phyloP scores from a whole-genome alignment of 108 stramenopile genomes.

The Pseudonitzschia delicatissima region DNA sequence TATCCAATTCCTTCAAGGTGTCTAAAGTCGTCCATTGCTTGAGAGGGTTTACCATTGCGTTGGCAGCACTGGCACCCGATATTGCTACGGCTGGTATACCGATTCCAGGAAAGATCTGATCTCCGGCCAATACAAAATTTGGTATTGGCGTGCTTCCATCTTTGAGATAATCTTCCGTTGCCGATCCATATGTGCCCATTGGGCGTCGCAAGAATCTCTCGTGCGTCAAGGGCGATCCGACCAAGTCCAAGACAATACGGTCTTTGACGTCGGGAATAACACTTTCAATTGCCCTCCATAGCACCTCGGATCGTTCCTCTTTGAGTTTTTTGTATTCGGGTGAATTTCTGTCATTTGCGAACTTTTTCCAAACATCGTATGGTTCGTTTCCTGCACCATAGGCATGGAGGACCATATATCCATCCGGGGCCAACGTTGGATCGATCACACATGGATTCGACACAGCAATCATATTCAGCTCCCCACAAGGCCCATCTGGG shows the following conservation, averaged over 20 bases:
- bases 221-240: conserved; percentile 91
- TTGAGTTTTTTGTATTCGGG: conserved; percentile 74
- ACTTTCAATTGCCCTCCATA: conserved; percentile 89
- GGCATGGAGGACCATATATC: conserved; percentile 87
- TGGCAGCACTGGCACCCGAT: conserved; percentile 84
- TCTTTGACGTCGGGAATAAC: conserved; percentile 84
- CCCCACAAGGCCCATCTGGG: conserved; percentile 77
- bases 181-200: conserved; percentile 84
- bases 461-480: conserved; percentile 90
- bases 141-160: conserved; percentile 74
- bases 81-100: conserved; percentile 84
- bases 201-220: conserved; percentile 82
- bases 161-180: conserved; percentile 76
- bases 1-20: conserved; percentile 23
- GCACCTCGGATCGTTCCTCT: conserved; percentile 65
- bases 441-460: conserved; percentile 89
- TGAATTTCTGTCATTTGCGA: conserved; percentile 33
- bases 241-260: conserved; percentile 67
- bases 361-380: conserved; percentile 78
- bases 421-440: conserved; percentile 73
- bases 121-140: conserved; percentile 71
- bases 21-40: conserved; percentile 66
- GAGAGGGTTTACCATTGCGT: conserved; percentile 60
- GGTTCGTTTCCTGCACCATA: conserved; percentile 92
- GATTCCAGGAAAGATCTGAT: conserved; percentile 83